Evolutionary conservation across 352 stramenopile genomes (phyloP).

Genomic region (Aphanomyces invadans): DNA sequence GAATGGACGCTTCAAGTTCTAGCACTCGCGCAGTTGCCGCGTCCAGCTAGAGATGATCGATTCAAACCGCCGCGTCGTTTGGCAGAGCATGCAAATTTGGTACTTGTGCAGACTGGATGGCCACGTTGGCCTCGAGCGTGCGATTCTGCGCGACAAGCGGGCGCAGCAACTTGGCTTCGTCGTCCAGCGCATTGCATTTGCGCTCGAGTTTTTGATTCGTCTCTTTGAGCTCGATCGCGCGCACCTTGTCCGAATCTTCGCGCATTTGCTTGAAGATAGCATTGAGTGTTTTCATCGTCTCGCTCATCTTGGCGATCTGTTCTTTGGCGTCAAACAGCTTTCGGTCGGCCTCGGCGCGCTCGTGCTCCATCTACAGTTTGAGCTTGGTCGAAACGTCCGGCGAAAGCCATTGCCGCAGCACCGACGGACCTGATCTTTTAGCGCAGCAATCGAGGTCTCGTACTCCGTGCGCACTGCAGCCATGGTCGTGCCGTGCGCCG

Average conservation of each 20-base stretch:
- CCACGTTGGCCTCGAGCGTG: constrained; percentile 26
- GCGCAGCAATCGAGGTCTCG: neutral
- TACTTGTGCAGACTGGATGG: neutral
- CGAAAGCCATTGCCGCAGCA: too few species aligned
- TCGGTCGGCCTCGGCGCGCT: constrained; percentile 58
- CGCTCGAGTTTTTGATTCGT: constrained; percentile 67
- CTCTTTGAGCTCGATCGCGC: constrained; percentile 81
- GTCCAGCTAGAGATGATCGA: neutral
- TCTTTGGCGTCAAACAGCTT: constrained; percentile 62
- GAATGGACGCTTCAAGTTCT: constrained; percentile 34
- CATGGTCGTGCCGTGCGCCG: constrained; percentile 12
- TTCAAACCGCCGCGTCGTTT: too few species aligned
- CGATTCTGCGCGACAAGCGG: constrained; percentile 48
- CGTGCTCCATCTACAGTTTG: constrained; percentile 50
- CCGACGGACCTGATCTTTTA: neutral
- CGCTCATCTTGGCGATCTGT: constrained; percentile 83
- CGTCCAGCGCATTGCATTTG: constrained; percentile 44
- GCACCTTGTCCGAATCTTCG: constrained; percentile 82
- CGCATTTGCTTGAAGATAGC: constrained; percentile 92
- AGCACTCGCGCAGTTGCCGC: constrained; percentile 32
- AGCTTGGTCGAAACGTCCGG: constrained; percentile 42
- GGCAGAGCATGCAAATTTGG: too few species aligned
- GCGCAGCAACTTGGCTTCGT: constrained; percentile 55
- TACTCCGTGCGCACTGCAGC: neutral
- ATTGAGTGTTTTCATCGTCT: constrained; percentile 90